phyloP scores from a whole-genome alignment of 257 asterid genomes.

The Parsonsia alboflavescens region DNA sequence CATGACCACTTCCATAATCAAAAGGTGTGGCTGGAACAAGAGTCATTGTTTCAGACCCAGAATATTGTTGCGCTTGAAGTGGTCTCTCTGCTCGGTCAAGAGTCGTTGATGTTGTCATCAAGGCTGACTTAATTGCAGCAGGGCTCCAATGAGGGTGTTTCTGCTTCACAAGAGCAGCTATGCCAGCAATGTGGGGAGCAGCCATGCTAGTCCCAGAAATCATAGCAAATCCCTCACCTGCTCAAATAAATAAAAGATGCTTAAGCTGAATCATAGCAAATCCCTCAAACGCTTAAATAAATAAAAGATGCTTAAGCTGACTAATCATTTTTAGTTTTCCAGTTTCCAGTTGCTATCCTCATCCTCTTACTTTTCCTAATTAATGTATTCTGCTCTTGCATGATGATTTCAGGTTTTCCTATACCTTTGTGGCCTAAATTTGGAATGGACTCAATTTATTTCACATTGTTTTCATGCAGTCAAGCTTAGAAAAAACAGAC shows the following conservation, averaged over 20 bases:
- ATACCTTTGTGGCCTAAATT: not conserved
- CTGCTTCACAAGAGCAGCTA: constrained; percentile 75
- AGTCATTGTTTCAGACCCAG: constrained; percentile 57
- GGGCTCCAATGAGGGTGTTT: constrained; percentile 88
- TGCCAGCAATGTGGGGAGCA: constrained; percentile 79
- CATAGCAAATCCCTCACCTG: constrained; percentile 86
- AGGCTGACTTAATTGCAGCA: constrained; percentile 70
- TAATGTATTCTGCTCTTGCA: not conserved
- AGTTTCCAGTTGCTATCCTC: not conserved
- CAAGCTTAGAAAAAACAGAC: not conserved
- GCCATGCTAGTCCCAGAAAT: constrained; percentile 91
- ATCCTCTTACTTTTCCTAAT: not conserved
- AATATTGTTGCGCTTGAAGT: constrained; percentile 66
- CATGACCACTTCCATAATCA: constrained; percentile 81
- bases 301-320: not conserved
- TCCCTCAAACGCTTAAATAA: no score
- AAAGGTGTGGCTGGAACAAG: constrained; percentile 71
- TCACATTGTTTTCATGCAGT: constrained; percentile 1
- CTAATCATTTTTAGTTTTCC: not conserved
- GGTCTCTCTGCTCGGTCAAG: constrained; percentile 70
- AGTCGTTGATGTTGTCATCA: constrained; percentile 73
- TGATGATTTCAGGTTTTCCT: not conserved
- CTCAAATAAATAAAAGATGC: constrained; percentile 16
- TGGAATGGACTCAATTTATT: not conserved
- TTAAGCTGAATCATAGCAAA: no score